Evolutionary conservation across 768 basidiomycete species (phyloP).

Genomic region (Rhodotorula diobovata): DNA sequence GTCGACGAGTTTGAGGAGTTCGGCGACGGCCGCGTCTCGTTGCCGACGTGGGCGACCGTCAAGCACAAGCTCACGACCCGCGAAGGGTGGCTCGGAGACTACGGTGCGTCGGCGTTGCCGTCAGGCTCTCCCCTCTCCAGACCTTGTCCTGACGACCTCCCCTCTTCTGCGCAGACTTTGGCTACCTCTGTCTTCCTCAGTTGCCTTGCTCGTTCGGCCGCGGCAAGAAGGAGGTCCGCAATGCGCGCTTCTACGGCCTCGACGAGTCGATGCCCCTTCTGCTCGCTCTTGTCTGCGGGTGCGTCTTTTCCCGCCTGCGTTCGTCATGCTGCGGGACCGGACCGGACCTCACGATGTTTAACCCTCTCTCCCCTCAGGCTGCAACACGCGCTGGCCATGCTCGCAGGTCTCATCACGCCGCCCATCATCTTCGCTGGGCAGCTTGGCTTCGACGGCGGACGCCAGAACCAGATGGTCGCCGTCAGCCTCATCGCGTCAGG

Average conservation of each 20-base stretch:
- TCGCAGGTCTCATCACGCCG: constrained; percentile 1
- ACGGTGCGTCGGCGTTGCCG: neutral
- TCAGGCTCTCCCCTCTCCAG: neutral
- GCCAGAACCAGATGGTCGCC: constrained; percentile 1
- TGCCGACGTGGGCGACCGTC: neutral
- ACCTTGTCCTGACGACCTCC: neutral
- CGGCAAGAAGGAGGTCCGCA: neutral
- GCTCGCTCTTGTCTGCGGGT: neutral
- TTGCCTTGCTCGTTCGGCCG: neutral
- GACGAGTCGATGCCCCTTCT: neutral
- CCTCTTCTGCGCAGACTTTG: neutral
- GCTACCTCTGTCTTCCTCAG: neutral
- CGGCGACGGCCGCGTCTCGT: neutral
- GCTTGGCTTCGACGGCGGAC: neutral
- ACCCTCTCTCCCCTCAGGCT: neutral
- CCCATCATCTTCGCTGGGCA: constrained; percentile 1
- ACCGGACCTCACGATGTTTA: neutral
- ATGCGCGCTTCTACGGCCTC: neutral
- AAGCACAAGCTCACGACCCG: neutral
- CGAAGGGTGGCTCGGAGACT: neutral
- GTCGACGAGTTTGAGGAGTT: neutral
- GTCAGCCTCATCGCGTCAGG: neutral
- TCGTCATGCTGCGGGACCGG: too few relatives aligned
- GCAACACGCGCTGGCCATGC: constrained; percentile 1
- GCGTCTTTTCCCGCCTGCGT: too few relatives aligned